These are phyloP conservation scores for Ormosia semicastrata DNA, from an alignment of 306 rosid genomes.

Conservation along the genomic window DNA sequence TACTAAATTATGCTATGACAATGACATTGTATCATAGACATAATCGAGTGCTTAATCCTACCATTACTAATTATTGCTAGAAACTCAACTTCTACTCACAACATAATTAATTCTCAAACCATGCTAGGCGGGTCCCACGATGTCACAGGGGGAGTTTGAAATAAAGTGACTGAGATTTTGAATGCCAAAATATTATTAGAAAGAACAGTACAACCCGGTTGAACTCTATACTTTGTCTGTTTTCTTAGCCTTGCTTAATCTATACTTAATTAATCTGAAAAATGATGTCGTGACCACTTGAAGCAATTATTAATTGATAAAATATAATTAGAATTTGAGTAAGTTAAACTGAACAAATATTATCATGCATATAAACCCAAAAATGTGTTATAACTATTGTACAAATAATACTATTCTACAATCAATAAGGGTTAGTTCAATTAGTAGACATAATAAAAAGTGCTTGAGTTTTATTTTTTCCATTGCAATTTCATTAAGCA, in stretches of 20 bases:
- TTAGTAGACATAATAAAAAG: too few species aligned
- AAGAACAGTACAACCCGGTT: not conserved
- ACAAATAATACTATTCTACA: too few species aligned
- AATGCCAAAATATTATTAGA: not conserved
- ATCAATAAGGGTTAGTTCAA: too few species aligned
- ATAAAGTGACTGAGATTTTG: not conserved
- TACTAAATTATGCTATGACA: not conserved
- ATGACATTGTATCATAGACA: not conserved
- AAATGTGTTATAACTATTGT: too few species aligned
- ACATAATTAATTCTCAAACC: not conserved
- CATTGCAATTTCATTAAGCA: too few species aligned
- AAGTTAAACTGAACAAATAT: not conserved
- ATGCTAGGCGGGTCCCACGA: not conserved
- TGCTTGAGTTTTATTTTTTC: too few species aligned
- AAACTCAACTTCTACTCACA: not conserved
- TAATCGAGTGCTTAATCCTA: not conserved
- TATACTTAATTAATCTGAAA: not conserved
- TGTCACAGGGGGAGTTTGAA: not conserved
- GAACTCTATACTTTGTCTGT: not conserved
- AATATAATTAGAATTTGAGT: not conserved
- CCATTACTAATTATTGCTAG: not conserved
- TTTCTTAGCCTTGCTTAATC: not conserved
- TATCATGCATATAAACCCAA: not conserved
- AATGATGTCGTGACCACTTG: not conserved
- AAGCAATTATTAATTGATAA: not conserved